A percentile compares a stretch with the other conserved stretches of the same genome.
Evolutionary conservation across 176 grass and related monocot genomes (phyloP).

Genomic region (Chloris gayana): DNA sequence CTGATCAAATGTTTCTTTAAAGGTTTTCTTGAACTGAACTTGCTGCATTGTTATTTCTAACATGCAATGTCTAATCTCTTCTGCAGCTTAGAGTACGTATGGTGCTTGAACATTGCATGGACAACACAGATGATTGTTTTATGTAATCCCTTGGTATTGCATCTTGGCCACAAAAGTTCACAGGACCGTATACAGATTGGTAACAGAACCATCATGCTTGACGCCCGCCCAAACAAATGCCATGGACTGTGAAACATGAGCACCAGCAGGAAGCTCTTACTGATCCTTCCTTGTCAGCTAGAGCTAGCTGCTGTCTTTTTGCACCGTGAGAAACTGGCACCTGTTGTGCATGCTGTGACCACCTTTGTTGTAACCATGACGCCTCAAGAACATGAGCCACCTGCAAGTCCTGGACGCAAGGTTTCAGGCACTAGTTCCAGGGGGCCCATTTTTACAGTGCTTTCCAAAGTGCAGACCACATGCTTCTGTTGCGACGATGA

Average conservation of each 20-base stretch:
- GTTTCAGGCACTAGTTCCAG: slow-evolving; percentile 15
- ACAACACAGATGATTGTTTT: slow-evolving; percentile 43
- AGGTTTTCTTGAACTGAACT: background rate
- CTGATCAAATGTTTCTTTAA: background rate
- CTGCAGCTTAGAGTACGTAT: slow-evolving; percentile 84
- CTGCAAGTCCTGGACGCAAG: background rate
- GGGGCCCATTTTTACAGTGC: slow-evolving; percentile 2
- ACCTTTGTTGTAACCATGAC: slow-evolving; percentile 32
- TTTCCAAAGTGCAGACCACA: background rate
- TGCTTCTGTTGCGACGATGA: slow-evolving; percentile 22
- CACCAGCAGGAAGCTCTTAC: slow-evolving; percentile 10
- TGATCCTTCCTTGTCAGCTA: background rate
- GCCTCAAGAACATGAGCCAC: background rate
- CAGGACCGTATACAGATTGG: slow-evolving; percentile 1
- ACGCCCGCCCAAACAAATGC: background rate
- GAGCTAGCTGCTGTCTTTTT: slow-evolving; percentile 20
- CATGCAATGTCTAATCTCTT: background rate
- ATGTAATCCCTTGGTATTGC: slow-evolving; percentile 35
- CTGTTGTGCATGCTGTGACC: slow-evolving; percentile 14
- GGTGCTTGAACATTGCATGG: slow-evolving; percentile 83
- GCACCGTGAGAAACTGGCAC: slow-evolving; percentile 16
- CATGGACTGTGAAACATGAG: background rate
- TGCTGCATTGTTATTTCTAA: background rate
- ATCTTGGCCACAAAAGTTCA: slow-evolving; percentile 13
- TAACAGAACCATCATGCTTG: slow-evolving; percentile 3